Percentiles rank a stretch among this genome's conserved stretches.
phyloP scores from a whole-genome alignment of 176 grass and related monocot genomes.

The Oropetium thomaeum region DNA sequence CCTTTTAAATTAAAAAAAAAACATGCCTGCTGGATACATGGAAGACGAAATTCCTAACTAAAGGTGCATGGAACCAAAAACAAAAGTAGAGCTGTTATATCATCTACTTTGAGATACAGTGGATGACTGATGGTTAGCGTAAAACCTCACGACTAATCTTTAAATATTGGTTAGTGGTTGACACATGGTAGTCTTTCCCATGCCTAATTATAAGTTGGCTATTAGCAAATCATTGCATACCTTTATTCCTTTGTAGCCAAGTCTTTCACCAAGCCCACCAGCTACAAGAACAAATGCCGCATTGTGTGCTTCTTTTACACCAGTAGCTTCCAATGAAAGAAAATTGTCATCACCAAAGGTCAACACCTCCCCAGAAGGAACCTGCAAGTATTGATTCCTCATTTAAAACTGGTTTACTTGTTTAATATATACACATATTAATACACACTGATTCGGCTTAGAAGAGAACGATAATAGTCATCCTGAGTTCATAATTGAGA shows the following conservation, averaged over 20 bases:
- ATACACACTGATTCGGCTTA: neutral
- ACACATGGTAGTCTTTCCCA: neutral
- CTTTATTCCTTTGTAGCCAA: conserved; percentile 99
- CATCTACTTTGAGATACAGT: neutral
- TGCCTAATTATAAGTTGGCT: neutral
- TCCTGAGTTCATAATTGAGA: neutral
- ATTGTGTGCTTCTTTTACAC: conserved; percentile 70
- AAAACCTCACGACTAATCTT: neutral
- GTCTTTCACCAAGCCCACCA: conserved; percentile 91
- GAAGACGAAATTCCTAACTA: neutral
- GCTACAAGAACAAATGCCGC: conserved; percentile 99
- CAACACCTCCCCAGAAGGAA: conserved; percentile 83
- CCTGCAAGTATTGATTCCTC: conserved; percentile 38
- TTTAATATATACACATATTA: neutral
- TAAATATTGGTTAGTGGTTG: neutral
- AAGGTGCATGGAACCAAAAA: neutral
- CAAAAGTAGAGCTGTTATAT: neutral
- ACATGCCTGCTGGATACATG: neutral
- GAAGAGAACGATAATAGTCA: neutral
- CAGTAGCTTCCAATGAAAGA: conserved; percentile 69
- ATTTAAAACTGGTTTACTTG: neutral
- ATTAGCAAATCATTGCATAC: conserved; percentile 35
- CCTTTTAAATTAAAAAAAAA: no score
- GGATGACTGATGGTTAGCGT: neutral
- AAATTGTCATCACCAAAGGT: conserved; percentile 80